phyloP scores from a whole-genome alignment of 2,329 filamentous ascomycete genomes.

The Calonectria crousiana region DNA sequence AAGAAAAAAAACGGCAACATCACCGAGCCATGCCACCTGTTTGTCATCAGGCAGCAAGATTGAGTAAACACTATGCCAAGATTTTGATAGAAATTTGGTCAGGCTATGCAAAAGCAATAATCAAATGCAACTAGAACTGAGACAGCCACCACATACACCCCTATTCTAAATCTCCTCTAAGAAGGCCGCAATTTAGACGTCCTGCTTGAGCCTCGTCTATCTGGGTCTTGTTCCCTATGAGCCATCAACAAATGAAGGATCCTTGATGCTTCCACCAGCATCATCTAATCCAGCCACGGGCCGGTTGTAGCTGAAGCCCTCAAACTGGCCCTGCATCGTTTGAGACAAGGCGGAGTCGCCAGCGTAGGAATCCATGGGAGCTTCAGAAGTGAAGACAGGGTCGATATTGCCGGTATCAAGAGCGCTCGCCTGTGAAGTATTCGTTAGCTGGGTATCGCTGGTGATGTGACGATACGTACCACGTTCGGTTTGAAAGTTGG shows the following conservation, averaged over 20 bases:
- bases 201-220: neutral
- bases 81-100: neutral
- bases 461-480: slow-evolving; percentile 67
- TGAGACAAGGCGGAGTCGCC: slow-evolving; percentile 90
- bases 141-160: neutral
- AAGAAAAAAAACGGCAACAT: neutral
- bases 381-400: slow-evolving; percentile 88
- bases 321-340: slow-evolving; percentile 95
- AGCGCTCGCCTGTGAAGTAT: slow-evolving; percentile 75
- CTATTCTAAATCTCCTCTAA: neutral
- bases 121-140: slow-evolving; percentile 2
- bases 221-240: neutral
- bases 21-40: neutral
- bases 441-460: neutral
- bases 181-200: neutral
- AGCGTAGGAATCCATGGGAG: slow-evolving; percentile 92
- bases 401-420: slow-evolving; percentile 95
- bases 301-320: slow-evolving; percentile 95
- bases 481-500: slow-evolving; percentile 96
- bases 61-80: neutral
- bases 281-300: slow-evolving; percentile 93
- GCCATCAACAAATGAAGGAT: slow-evolving; percentile 71
- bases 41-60: neutral
- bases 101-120: slow-evolving; percentile 1
- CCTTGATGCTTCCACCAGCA: slow-evolving; percentile 91